phyloP scores from a whole-genome alignment of 192 early-diverging fungal genomes.

The Rhizophagus clarus region DNA sequence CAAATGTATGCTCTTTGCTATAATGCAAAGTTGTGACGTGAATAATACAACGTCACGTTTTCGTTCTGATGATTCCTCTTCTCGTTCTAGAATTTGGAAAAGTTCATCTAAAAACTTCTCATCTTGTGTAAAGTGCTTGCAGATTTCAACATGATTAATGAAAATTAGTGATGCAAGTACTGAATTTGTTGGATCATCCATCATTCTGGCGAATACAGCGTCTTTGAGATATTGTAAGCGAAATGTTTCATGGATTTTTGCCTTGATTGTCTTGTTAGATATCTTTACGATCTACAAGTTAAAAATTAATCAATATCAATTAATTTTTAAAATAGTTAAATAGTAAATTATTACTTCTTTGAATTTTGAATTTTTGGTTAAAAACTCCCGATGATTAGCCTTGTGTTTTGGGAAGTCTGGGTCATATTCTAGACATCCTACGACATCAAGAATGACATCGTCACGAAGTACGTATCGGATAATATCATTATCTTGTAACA shows the following conservation, averaged over 20 bases:
- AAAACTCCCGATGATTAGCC: constrained; percentile 76
- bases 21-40: constrained; percentile 75
- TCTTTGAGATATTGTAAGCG: constrained; percentile 88
- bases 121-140: constrained; percentile 72
- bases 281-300: constrained; percentile 75
- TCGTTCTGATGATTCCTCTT: constrained; percentile 48
- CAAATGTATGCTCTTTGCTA: constrained; percentile 73
- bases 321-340: neutral
- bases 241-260: constrained; percentile 87
- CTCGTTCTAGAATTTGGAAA: constrained; percentile 64
- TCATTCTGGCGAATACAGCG: constrained; percentile 70
- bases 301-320: too few species aligned
- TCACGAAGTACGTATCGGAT: constrained; percentile 77
- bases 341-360: constrained; percentile 36
- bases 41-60: constrained; percentile 80
- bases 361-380: constrained; percentile 59
- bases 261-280: constrained; percentile 62
- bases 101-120: constrained; percentile 68
- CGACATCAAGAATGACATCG: constrained; percentile 67
- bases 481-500: constrained; percentile 78
- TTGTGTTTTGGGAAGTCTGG: constrained; percentile 69
- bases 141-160: constrained; percentile 85
- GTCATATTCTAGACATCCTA: constrained; percentile 91
- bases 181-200: constrained; percentile 79
- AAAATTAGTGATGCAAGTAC: constrained; percentile 76